Conservation (phyloP, 257 asterid species). For the Rubia yunnanensis region DNA sequence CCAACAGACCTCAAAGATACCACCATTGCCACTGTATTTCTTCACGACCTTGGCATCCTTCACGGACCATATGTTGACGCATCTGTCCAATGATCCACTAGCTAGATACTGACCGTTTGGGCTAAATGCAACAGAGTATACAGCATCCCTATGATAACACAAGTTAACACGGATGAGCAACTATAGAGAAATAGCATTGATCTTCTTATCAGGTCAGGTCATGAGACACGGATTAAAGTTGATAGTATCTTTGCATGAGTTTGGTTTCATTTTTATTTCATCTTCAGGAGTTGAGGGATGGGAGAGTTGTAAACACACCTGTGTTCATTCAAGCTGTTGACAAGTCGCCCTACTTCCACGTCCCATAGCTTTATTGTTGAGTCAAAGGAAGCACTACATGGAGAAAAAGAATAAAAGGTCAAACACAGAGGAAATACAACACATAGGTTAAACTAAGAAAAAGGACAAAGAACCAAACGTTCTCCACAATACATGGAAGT, state of each 20-base stretch:
- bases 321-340: conserved; percentile 84
- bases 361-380: conserved; percentile 96
- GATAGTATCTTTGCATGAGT: neutral
- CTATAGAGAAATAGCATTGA: neutral
- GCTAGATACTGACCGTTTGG: conserved; percentile 87
- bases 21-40: conserved; percentile 78
- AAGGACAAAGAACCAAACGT: neutral
- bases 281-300: too few relatives aligned
- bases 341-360: conserved; percentile 52
- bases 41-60: conserved; percentile 83
- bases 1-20: conserved; percentile 98
- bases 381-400: conserved; percentile 86
- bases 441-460: neutral
- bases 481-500: neutral
- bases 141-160: conserved; percentile 64
- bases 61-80: conserved; percentile 91
- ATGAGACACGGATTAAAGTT: neutral
- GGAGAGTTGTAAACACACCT: conserved; percentile 44
- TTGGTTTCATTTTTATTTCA: neutral
- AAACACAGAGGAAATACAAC: neutral
- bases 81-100: conserved; percentile 88
- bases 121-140: conserved; percentile 91
- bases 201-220: neutral
- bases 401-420: conserved; percentile 5
- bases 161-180: neutral